Conservation (phyloP, 2,329 filamentous ascomycete genomes). For the Clarireedia paspali region DNA sequence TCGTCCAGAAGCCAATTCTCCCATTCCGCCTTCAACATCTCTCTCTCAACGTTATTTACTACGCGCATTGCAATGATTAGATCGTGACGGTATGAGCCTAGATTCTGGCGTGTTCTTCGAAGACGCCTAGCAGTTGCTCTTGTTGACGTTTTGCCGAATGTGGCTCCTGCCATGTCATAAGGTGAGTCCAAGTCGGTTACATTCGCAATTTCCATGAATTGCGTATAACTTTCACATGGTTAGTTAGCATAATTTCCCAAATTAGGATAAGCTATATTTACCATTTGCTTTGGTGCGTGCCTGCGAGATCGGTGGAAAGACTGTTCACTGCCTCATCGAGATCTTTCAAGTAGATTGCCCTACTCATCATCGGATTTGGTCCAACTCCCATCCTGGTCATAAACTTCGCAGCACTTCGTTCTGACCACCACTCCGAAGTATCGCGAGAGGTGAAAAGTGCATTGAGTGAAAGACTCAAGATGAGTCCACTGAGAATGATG, state of each 20-base stretch:
- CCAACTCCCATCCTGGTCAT: conserved; percentile 76
- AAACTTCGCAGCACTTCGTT: conserved; percentile 71
- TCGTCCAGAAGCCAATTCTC: conserved; percentile 87
- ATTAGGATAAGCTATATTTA: conserved; percentile 24
- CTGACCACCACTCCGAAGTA: conserved; percentile 73
- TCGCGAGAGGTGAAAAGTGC: conserved; percentile 67
- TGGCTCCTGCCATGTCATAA: conserved; percentile 43
- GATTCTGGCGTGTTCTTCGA: conserved; percentile 69
- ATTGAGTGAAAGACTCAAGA: conserved; percentile 64
- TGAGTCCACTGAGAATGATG: conserved; percentile 62
- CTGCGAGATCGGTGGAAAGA: conserved; percentile 14
- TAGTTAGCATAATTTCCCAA: conserved; percentile 12
- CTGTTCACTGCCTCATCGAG: conserved; percentile 53
- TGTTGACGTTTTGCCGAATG: conserved; percentile 41
- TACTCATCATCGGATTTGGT: conserved; percentile 75
- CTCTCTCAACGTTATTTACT: conserved; percentile 80
- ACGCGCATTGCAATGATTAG: conserved; percentile 83
- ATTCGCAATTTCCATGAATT: conserved; percentile 53
- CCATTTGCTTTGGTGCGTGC: conserved; percentile 41
- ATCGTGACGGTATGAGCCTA: conserved; percentile 82
- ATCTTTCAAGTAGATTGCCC: conserved; percentile 75
- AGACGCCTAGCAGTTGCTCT: conserved; percentile 54
- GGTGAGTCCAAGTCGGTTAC: conserved; percentile 50
- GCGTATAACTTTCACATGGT: conserved; percentile 40
- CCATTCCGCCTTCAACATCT: conserved; percentile 83